Conservation (phyloP, 495 filamentous ascomycete genomes). For the Aspergillus incahuasiensis region DNA sequence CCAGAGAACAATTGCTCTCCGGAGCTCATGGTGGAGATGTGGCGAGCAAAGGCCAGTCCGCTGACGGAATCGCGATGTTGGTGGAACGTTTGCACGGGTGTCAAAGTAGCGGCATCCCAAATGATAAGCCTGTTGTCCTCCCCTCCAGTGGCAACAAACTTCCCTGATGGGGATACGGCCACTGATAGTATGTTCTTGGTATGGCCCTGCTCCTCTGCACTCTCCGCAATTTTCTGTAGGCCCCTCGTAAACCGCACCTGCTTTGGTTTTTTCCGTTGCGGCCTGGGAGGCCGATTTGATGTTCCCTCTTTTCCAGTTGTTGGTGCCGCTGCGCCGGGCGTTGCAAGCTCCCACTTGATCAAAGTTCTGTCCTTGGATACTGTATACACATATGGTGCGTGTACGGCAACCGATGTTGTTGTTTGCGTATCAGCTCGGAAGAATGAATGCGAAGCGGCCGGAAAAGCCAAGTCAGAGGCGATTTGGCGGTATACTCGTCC, state of each 20-base stretch:
- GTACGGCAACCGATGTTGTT: slow-evolving; percentile 75
- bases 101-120: slow-evolving; percentile 75
- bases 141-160: slow-evolving; percentile 86
- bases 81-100: slow-evolving; percentile 74
- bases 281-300: slow-evolving; percentile 59
- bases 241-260: slow-evolving; percentile 62
- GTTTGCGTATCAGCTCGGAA: slow-evolving; percentile 72
- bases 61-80: slow-evolving; percentile 88
- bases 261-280: slow-evolving; percentile 65
- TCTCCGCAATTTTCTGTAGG: slow-evolving; percentile 55
- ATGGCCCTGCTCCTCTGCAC: slow-evolving; percentile 68
- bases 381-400: slow-evolving; percentile 76
- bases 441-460: slow-evolving; percentile 55
- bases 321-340: slow-evolving; percentile 26
- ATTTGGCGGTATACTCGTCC: slow-evolving; percentile 80
- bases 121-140: slow-evolving; percentile 76
- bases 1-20: slow-evolving; percentile 84
- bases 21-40: slow-evolving; percentile 55
- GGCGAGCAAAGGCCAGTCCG: slow-evolving; percentile 75
- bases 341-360: slow-evolving; percentile 77
- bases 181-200: slow-evolving; percentile 71
- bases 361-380: slow-evolving; percentile 79
- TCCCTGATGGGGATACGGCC: slow-evolving; percentile 81
- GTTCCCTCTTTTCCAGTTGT: slow-evolving; percentile 49
- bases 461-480: slow-evolving; percentile 62